A percentile compares a stretch with the other conserved stretches of the same genome.
Conservation (phyloP, 1,284 basidiomycete genomes). For the Ustilago trichophora region DNA sequence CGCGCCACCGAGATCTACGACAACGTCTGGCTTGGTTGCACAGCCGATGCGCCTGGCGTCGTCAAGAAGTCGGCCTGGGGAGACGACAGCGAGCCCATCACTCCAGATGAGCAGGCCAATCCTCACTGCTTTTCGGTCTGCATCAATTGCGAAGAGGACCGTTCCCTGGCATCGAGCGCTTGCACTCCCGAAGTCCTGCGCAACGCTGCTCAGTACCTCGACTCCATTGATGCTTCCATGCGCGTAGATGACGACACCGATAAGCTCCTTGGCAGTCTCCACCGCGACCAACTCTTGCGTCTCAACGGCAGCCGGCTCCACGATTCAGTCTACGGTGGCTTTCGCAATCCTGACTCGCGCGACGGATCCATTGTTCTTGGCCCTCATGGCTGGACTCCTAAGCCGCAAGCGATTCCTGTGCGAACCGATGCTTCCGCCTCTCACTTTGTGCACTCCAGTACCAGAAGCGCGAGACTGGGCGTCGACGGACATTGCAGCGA, state of each 20-base stretch:
- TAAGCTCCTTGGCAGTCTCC: conserved; percentile 73
- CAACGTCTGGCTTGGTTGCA: conserved; percentile 69
- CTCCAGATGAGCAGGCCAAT: conserved; percentile 69
- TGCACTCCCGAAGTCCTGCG: conserved; percentile 68
- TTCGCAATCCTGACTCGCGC: conserved; percentile 19
- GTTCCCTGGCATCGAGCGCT: conserved; percentile 67
- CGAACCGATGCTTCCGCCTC: conserved; percentile 29
- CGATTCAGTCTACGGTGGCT: conserved; percentile 6
- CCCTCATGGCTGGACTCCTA: conserved; percentile 59
- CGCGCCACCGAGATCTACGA: conserved; percentile 80
- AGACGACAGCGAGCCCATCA: conserved; percentile 32
- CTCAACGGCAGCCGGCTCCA: conserved; percentile 7
- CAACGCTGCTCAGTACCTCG: conserved; percentile 70
- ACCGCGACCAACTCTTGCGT: conserved; percentile 71
- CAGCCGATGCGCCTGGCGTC: conserved; percentile 46
- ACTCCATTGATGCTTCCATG: conserved; percentile 73
- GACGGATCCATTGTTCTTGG: conserved; percentile 54
- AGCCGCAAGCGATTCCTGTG: conserved; percentile 25
- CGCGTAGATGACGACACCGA: conserved; percentile 70
- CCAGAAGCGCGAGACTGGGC: conserved; percentile 15
- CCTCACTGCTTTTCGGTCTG: conserved; percentile 81
- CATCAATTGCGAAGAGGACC: conserved; percentile 80
- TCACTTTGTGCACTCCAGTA: conserved; percentile 16
- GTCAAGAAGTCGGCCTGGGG: conserved; percentile 6
- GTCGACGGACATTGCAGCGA: background rate